Evolutionary conservation across 495 filamentous ascomycete species (phyloP).

Genomic region (Talaromyces ruber): DNA sequence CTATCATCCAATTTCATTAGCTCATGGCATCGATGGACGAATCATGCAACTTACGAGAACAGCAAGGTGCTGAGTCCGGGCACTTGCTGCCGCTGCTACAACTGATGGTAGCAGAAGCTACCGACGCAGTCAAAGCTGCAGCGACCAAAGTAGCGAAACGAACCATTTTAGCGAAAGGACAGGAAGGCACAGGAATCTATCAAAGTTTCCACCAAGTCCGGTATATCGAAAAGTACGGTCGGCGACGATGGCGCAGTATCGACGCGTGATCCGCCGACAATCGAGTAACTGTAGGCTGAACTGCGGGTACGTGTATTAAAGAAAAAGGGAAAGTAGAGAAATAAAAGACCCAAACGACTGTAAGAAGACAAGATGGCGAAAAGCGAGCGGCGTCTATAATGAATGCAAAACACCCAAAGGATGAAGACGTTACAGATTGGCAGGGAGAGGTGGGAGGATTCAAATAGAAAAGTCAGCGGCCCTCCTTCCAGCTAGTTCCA

Average conservation of each 20-base stretch:
- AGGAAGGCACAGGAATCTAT: neutral
- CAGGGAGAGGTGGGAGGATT: constrained; percentile 8
- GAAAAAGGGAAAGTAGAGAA: neutral
- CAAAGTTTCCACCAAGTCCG: neutral
- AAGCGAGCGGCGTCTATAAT: constrained; percentile 3
- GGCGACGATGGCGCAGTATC: neutral
- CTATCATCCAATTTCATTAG: constrained; percentile 31
- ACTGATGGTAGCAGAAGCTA: constrained; percentile 22
- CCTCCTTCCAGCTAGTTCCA: neutral
- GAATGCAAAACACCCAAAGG: constrained; percentile 3
- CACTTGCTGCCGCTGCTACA: constrained; percentile 59
- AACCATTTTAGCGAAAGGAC: constrained; percentile 18
- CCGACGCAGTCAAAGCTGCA: constrained; percentile 27
- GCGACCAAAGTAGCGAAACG: constrained; percentile 20
- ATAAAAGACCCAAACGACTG: constrained; percentile 1
- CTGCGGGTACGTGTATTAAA: neutral
- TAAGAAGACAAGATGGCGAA: neutral
- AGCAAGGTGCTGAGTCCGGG: constrained; percentile 72
- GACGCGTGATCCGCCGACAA: neutral
- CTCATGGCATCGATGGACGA: neutral
- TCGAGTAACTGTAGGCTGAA: neutral
- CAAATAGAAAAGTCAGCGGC: neutral
- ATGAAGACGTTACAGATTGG: constrained; percentile 5
- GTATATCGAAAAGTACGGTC: neutral
- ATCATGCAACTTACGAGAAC: constrained; percentile 64